These are phyloP conservation scores for Quercus gilva DNA, from an alignment of 306 rosid species.

Conservation along the genomic window DNA sequence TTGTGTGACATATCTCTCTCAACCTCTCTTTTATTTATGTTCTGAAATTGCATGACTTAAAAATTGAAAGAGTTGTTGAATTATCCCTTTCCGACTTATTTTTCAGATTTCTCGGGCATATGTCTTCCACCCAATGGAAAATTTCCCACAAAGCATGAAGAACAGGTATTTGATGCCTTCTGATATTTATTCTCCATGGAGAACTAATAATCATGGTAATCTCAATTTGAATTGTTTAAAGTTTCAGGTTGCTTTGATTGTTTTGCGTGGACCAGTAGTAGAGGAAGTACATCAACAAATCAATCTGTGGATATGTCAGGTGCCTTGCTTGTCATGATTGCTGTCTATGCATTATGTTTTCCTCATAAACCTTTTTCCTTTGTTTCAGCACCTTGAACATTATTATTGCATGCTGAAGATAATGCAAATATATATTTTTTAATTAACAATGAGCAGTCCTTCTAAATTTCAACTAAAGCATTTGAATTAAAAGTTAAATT, in stretches of 20 bases:
- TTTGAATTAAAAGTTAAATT: no score
- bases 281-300: constrained; percentile 60
- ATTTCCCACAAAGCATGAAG: constrained; percentile 33
- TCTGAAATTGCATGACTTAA: background rate
- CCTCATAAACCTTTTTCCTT: constrained; percentile 12
- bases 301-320: constrained; percentile 54
- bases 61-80: background rate
- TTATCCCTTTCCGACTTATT: background rate
- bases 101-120: constrained; percentile 50
- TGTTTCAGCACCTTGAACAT: background rate
- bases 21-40: background rate
- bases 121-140: constrained; percentile 55
- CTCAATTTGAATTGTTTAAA: background rate
- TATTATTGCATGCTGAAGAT: constrained; percentile 16
- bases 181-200: background rate
- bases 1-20: background rate
- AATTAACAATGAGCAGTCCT: background rate
- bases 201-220: background rate
- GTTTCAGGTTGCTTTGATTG: constrained; percentile 38
- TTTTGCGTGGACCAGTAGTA: constrained; percentile 42
- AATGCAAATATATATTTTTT: constrained; percentile 1
- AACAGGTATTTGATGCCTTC: constrained; percentile 30
- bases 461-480: background rate
- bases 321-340: constrained; percentile 20
- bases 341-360: constrained; percentile 9